Conservation (phyloP, 495 filamentous ascomycete genomes). For the Durotheca rogersii region DNA sequence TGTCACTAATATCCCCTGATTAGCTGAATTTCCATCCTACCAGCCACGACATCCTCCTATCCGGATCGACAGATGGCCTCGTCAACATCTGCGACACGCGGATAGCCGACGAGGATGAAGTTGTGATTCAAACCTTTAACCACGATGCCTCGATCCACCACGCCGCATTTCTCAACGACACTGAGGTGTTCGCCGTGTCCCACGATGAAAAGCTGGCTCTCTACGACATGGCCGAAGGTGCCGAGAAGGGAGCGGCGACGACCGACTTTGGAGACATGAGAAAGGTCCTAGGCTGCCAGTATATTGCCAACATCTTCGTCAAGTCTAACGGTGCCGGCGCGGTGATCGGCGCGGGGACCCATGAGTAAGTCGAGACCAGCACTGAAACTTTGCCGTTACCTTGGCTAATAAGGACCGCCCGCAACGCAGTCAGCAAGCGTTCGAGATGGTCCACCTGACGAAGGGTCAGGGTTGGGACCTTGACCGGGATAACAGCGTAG, state of each 20-base stretch:
- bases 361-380: slow-evolving; percentile 48
- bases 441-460: slow-evolving; percentile 67
- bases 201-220: slow-evolving; percentile 81
- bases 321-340: slow-evolving; percentile 56
- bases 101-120: slow-evolving; percentile 80
- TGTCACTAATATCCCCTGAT: too few species aligned
- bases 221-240: slow-evolving; percentile 63
- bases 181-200: slow-evolving; percentile 70
- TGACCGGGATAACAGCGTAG: slow-evolving; percentile 60
- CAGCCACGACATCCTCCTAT: slow-evolving; percentile 64
- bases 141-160: slow-evolving; percentile 80
- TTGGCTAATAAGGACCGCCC: slow-evolving; percentile 21
- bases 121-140: slow-evolving; percentile 83
- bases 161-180: slow-evolving; percentile 71
- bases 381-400: not conserved
- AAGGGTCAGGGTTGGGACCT: slow-evolving; percentile 61
- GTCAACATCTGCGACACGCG: slow-evolving; percentile 80
- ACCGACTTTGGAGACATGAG: slow-evolving; percentile 76
- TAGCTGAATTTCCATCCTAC: slow-evolving; percentile 72
- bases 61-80: slow-evolving; percentile 89
- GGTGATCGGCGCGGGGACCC: slow-evolving; percentile 61
- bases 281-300: slow-evolving; percentile 70
- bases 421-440: slow-evolving; percentile 55
- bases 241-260: slow-evolving; percentile 56
- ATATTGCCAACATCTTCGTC: slow-evolving; percentile 70